These are phyloP conservation scores for Dimargaris xerosporica DNA, from an alignment of 192 early-diverging fungal species.

Conservation along the genomic window DNA sequence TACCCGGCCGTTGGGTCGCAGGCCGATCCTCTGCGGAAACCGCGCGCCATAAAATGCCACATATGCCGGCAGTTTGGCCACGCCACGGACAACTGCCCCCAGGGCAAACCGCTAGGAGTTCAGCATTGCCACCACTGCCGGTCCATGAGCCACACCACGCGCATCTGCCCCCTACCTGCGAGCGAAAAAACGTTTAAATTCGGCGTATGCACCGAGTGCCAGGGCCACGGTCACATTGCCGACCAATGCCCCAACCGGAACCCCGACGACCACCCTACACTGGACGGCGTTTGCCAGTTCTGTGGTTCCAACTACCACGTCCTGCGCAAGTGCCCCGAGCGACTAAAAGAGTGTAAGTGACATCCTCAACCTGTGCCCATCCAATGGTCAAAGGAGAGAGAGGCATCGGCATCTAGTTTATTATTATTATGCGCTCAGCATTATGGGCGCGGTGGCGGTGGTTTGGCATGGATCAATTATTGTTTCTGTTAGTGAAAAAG, in stretches of 20 bases:
- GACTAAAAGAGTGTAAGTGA: slow-evolving; percentile 31
- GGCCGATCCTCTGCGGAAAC: too few species aligned
- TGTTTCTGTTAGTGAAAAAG: too few species aligned
- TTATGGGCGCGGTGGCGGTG: too few species aligned
- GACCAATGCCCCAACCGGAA: slow-evolving; percentile 74
- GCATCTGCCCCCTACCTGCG: slow-evolving; percentile 37
- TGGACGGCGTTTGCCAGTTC: slow-evolving; percentile 78
- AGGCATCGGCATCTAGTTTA: too few species aligned
- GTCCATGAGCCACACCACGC: slow-evolving; percentile 66
- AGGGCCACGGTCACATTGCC: slow-evolving; percentile 66
- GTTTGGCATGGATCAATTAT: too few species aligned
- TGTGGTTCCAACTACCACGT: slow-evolving; percentile 80
- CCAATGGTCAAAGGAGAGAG: slow-evolving; percentile 22
- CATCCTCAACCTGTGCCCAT: not conserved
- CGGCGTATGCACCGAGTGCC: slow-evolving; percentile 83
- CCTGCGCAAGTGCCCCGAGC: slow-evolving; percentile 61
- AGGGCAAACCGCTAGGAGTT: slow-evolving; percentile 26
- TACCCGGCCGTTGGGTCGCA: too few species aligned
- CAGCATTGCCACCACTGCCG: slow-evolving; percentile 86
- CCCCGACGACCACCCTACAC: slow-evolving; percentile 75
- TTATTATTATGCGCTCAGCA: too few species aligned
- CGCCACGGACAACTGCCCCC: slow-evolving; percentile 67
- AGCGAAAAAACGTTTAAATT: slow-evolving; percentile 34
- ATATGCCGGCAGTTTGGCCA: slow-evolving; percentile 79
- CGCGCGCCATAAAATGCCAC: too few species aligned